Evolutionary conservation across 371 early-diverging fungal species (phyloP).

Genomic region (Lichtheimia ramosa): DNA sequence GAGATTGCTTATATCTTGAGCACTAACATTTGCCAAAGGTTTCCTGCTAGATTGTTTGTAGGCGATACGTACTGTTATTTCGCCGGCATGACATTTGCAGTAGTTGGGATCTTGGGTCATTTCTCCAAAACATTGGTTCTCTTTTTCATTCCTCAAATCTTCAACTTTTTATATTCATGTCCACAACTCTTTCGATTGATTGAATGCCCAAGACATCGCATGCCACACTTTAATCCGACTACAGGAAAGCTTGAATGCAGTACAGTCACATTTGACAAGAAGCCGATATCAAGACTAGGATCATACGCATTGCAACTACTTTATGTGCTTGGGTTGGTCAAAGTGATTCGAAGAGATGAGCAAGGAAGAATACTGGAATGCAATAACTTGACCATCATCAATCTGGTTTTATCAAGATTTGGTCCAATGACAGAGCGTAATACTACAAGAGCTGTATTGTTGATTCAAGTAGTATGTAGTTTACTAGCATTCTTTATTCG

Average conservation of each 20-base stretch:
- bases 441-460: conserved; percentile 58
- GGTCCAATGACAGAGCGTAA: conserved; percentile 78
- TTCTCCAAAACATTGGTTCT: conserved; percentile 91
- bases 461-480: conserved; percentile 65
- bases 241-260: conserved; percentile 53
- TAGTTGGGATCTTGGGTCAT: conserved; percentile 92
- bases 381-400: conserved; percentile 92
- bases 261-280: conserved; percentile 28
- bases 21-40: conserved; percentile 36
- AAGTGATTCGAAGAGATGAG: conserved; percentile 63
- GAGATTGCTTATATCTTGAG: too few relatives aligned
- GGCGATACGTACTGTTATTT: conserved; percentile 98
- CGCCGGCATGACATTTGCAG: conserved; percentile 98
- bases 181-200: conserved; percentile 95
- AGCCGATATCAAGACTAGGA: conserved; percentile 38
- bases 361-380: conserved; percentile 52
- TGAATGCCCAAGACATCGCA: conserved; percentile 96
- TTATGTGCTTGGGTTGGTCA: conserved; percentile 39
- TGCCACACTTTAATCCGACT: conserved; percentile 75
- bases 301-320: conserved; percentile 35
- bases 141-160: conserved; percentile 94
- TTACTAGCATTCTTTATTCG: conserved; percentile 76
- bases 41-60: conserved; percentile 93
- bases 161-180: conserved; percentile 94
- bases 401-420: conserved; percentile 75